Evolutionary conservation across 1,139 yeast genomes (phyloP), one percentile per base, ranked within the genome.

Genomic region (Williopsis jadinii): DNA sequence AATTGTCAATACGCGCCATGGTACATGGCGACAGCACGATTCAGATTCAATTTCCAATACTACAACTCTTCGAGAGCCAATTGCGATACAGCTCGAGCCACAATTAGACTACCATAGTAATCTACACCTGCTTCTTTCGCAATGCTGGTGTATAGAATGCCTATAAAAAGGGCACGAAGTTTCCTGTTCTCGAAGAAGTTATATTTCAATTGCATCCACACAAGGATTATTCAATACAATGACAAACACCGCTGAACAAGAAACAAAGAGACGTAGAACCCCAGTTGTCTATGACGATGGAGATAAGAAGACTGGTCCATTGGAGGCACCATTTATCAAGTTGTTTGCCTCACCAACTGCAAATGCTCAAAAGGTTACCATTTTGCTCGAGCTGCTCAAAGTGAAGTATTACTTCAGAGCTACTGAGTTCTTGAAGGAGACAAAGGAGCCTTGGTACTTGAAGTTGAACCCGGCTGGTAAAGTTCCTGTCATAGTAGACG

Each of bases 261-360:
- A 14, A 26, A 27, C 36, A 34, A 34, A 19, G 28, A 34, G 36
- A 11, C 36, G 14, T 19, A 34, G 19, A 28, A 27, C 37, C 10
- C 37, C 32, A 35, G 26, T 29, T 15, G n/a, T 29, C 6, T 35
- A 14, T 29, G 28, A 43, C 24, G 66, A 61, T 41, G 53, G 56
- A 41, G 68, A 63, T 42, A 65, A 67, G 40, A 49, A 54, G 36
- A 31, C 40, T 11, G 41, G 52, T 13, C 59, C 61, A 2, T 40
- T 54, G 30, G 58, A 58, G 45, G 65, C 67, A 8, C 70, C 70
- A 39, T 64, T 58, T 49, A 47, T 67, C 41, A 68, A 68, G 36
- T 52, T 71, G 13, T 77, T 72, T 59, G 63, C 77, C 9, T 57
- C 63, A 11, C 59, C 64, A n/a, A 75, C 84, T 14, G 78, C 83